Percentiles rank a stretch among this genome's conserved stretches.
These are phyloP conservation scores for Adiantum capillusveneris DNA, from an alignment of 75 land plant genomes.

Conservation along the genomic window DNA sequence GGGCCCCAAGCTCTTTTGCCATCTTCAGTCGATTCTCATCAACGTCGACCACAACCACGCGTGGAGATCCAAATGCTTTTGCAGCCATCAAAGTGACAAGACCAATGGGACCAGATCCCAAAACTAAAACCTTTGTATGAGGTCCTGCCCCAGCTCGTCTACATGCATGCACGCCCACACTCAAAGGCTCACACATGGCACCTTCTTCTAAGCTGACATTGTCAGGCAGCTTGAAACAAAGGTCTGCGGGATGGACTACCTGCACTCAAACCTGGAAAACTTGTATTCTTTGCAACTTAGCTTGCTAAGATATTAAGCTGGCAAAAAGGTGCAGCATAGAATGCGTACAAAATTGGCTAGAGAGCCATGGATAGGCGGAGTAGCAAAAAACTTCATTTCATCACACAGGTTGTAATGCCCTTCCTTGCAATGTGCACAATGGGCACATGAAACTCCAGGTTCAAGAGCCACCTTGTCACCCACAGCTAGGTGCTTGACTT, in stretches of 20 bases:
- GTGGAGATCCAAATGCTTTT: constrained; percentile 74
- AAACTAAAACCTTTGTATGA: constrained; percentile 58
- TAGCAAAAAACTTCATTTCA: constrained; percentile 80
- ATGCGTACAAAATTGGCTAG: constrained; percentile 58
- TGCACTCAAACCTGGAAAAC: not conserved
- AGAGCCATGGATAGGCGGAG: constrained; percentile 89
- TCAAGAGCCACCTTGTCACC: constrained; percentile 41
- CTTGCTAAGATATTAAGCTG: too few species aligned
- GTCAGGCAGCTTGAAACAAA: constrained; percentile 44
- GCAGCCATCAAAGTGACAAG: constrained; percentile 76
- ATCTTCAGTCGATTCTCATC: constrained; percentile 58
- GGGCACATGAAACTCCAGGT: constrained; percentile 30
- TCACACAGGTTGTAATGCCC: constrained; percentile 88
- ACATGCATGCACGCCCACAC: constrained; percentile 79
- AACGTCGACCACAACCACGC: constrained; percentile 66
- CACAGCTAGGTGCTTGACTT: constrained; percentile 20
- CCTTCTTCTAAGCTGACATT: constrained; percentile 33
- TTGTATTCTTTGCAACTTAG: not conserved
- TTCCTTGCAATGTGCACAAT: constrained; percentile 54
- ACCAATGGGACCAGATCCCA: constrained; percentile 93
- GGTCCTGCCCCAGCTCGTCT: constrained; percentile 66
- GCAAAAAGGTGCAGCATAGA: too few species aligned
- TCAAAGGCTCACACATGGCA: constrained; percentile 43
- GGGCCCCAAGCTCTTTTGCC: constrained; percentile 81
- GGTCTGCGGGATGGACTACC: constrained; percentile 38